These are phyloP conservation scores for Mortierella hygrophila DNA, from an alignment of 192 early-diverging fungal genomes.

Conservation along the genomic window DNA sequence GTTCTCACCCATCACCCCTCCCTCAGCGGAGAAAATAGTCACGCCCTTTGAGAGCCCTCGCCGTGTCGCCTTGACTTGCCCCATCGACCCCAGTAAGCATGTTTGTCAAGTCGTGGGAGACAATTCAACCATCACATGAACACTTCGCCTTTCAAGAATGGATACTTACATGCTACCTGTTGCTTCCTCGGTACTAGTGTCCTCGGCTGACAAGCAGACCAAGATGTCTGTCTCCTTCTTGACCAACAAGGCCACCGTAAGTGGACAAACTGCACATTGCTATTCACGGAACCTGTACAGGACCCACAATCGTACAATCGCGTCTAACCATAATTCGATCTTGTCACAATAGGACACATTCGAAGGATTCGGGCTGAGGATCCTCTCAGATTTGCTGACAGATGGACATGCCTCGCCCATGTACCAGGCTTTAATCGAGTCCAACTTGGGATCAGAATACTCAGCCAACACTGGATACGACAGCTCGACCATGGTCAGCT, in stretches of 20 bases:
- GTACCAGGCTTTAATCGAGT: constrained; percentile 94
- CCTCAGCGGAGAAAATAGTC: constrained; percentile 66
- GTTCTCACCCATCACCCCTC: constrained; percentile 64
- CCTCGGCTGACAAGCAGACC: constrained; percentile 80
- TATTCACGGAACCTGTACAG: neutral
- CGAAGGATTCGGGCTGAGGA: constrained; percentile 85
- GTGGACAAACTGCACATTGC: neutral
- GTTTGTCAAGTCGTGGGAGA: neutral
- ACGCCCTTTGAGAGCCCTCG: constrained; percentile 63
- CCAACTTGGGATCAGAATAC: constrained; percentile 91
- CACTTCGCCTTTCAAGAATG: neutral
- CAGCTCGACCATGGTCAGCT: constrained; percentile 71
- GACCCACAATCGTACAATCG: too few species aligned
- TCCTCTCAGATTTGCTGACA: constrained; percentile 86
- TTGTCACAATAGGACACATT: constrained; percentile 72
- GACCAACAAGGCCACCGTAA: constrained; percentile 77
- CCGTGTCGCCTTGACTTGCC: constrained; percentile 64
- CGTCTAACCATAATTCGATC: neutral
- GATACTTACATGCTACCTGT: neutral
- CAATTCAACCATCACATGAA: neutral
- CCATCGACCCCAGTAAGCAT: constrained; percentile 76
- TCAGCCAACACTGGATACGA: constrained; percentile 93
- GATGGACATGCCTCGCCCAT: constrained; percentile 93
- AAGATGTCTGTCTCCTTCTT: constrained; percentile 82
- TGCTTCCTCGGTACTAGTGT: constrained; percentile 59